Evolutionary conservation across 352 stramenopile genomes (phyloP).

Genomic region (Globisporangium nagaii): DNA sequence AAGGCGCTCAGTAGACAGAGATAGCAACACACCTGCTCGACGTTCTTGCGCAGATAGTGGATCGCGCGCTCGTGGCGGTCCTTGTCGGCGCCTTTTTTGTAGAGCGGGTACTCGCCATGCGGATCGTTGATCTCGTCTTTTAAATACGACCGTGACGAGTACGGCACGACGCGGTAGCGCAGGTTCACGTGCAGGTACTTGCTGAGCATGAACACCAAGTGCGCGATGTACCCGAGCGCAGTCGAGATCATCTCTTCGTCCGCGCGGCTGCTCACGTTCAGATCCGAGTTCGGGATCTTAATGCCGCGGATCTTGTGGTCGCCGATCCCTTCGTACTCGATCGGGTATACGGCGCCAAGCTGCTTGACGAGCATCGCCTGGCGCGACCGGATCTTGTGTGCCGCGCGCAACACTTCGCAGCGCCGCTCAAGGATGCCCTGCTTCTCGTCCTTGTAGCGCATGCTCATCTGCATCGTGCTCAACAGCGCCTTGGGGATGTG

Average conservation of each 20-base stretch:
- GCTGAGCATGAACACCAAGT: constrained; percentile 85
- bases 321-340: constrained; percentile 73
- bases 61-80: constrained; percentile 78
- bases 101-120: constrained; percentile 75
- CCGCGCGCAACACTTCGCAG: constrained; percentile 67
- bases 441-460: constrained; percentile 81
- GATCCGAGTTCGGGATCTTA: constrained; percentile 64
- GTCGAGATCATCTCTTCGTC: constrained; percentile 85
- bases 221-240: constrained; percentile 79
- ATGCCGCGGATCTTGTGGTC: constrained; percentile 83
- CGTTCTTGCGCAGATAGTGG: constrained; percentile 69
- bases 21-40: constrained; percentile 59
- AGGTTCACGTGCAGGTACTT: constrained; percentile 86
- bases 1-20: not conserved
- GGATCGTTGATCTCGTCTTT: constrained; percentile 86
- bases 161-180: constrained; percentile 74
- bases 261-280: constrained; percentile 39
- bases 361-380: constrained; percentile 79
- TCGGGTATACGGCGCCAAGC: constrained; percentile 73
- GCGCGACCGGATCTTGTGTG: constrained; percentile 77
- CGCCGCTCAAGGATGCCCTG: constrained; percentile 70
- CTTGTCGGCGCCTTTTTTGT: constrained; percentile 69
- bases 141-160: constrained; percentile 75
- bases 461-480: constrained; percentile 76
- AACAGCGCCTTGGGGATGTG: constrained; percentile 74